Base-by-base conservation (phyloP, 1,284 basidiomycete genomes). In the Amylostereum areolatum region DNA sequence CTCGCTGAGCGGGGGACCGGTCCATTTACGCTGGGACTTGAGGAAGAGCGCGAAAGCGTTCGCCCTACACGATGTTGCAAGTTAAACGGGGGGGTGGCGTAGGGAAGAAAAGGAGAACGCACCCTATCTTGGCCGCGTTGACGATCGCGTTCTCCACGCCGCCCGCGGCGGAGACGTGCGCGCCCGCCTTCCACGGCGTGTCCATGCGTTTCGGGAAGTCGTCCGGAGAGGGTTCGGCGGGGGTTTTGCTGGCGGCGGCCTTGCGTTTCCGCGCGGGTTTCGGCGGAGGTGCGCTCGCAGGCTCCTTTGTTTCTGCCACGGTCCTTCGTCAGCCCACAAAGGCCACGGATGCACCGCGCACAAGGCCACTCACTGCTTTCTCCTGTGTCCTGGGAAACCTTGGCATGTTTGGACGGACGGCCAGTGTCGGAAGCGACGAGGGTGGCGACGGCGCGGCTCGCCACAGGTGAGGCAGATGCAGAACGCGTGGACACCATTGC, bases 31-130 rank as follows among this genome's bases (percentile, higher is more conserved):
- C 57, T 93, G 90, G 0, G 84, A 86, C 66, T 92, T 93, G 36
- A 92, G 67, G 59, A 94, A 95, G 24, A 93, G 71, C 0, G 88
- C 90, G 56, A 94, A 86, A 2, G 89, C 81, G 52, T 85, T 89
- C 4, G 88, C 90, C 1, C 91, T 89, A 52, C 3, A 45, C 7
- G 10, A 11, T 2, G 27, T 3, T 5, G 41, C 30, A 50, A 3
- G 42, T 25, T n/a, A 32, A 10, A 30, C 28, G 27, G 40, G 31
- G 30, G n/a, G 28, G 18, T 40, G 18, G 33, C 29, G 18, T 11
- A 29, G 37, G 25, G 18, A 18, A 31, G 9, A 36, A 46, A 24
- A 33, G 5, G 45, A 36, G 41, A 8, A 65, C 71, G 41, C 55
- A 86, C 85, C 83, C 81, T 24, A 89, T 79, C n/a, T 72, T 69